phyloP scores from a whole-genome alignment of 202 grass and related monocot genomes.

The Elaeis oleifera region DNA sequence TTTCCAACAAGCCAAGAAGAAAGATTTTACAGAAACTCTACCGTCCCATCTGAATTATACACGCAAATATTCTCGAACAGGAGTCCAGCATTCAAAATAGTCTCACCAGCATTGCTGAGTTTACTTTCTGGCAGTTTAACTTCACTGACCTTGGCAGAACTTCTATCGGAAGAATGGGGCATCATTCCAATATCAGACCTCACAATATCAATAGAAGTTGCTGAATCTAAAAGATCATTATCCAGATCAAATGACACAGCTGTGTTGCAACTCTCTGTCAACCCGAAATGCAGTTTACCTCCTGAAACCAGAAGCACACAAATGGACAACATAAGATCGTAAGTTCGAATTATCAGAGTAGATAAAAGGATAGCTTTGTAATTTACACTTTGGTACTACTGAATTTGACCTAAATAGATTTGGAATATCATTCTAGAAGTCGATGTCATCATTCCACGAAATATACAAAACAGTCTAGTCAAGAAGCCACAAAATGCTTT shows the following conservation, averaged over 20 bases:
- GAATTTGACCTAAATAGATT: too few relatives aligned
- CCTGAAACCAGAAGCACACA: constrained; percentile 23
- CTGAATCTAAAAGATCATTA: constrained; percentile 37
- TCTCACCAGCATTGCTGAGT: constrained; percentile 28
- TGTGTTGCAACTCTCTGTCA: constrained; percentile 37
- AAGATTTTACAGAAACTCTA: constrained; percentile 27
- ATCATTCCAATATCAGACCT: constrained; percentile 19
- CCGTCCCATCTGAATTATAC: constrained; percentile 3
- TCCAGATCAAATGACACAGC: constrained; percentile 46
- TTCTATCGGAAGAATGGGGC: constrained; percentile 3
- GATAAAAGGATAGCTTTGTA: neutral
- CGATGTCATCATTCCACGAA: too few relatives aligned
- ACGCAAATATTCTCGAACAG: constrained; percentile 32
- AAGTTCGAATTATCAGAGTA: neutral
- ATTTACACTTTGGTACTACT: neutral
- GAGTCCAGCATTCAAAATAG: constrained; percentile 56
- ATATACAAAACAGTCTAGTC: too few relatives aligned
- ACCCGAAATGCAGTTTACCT: constrained; percentile 34
- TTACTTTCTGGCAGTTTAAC: constrained; percentile 35
- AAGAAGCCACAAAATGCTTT: too few relatives aligned
- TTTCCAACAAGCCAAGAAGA: constrained; percentile 52
- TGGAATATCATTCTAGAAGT: too few relatives aligned
- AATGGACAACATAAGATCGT: constrained; percentile 4
- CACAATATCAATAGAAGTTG: constrained; percentile 24
- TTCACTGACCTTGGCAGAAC: constrained; percentile 7